A percentile compares a stretch with the other conserved stretches of the same genome.
These are phyloP conservation scores for Torrubiella hemipterigena DNA, from an alignment of 2,329 filamentous ascomycete genomes.

Conservation along the genomic window DNA sequence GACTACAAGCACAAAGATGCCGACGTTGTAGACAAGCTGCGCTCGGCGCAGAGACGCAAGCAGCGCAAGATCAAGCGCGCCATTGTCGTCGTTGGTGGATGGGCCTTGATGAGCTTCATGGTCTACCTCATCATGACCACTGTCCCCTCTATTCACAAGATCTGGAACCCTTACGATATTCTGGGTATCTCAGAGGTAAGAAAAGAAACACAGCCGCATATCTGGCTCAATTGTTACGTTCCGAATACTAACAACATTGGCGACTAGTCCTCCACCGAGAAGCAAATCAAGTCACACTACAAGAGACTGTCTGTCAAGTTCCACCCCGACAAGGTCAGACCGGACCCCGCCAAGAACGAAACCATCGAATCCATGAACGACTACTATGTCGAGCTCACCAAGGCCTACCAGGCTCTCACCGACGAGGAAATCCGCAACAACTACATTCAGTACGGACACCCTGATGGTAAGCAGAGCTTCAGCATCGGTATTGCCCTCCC, in stretches of 20 bases:
- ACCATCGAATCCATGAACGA: conserved; percentile 76
- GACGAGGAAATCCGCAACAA: conserved; percentile 97
- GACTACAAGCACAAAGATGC: conserved; percentile 73
- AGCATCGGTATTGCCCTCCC: conserved; percentile 96
- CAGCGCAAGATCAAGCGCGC: conserved; percentile 81
- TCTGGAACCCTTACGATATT: conserved; percentile 97
- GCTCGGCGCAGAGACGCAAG: conserved; percentile 77
- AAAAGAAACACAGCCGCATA: not conserved
- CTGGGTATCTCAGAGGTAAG: conserved; percentile 69
- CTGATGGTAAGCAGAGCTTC: conserved; percentile 95
- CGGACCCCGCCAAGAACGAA: conserved; percentile 78
- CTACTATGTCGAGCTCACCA: conserved; percentile 86
- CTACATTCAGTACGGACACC: conserved; percentile 89
- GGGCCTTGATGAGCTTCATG: conserved; percentile 80
- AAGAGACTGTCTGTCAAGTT: conserved; percentile 72
- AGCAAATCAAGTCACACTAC: conserved; percentile 86
- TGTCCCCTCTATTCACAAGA: conserved; percentile 56
- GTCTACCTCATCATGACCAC: conserved; percentile 79
- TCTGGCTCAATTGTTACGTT: not conserved
- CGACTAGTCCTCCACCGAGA: conserved; percentile 71
- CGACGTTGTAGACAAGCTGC: conserved; percentile 71
- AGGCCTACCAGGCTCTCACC: conserved; percentile 95
- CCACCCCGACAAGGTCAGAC: conserved; percentile 87
- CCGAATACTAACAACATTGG: not conserved
- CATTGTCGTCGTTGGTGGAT: conserved; percentile 63